Base-by-base conservation (phyloP, 139 green algal species). In the Micractinium sp. region DNA sequence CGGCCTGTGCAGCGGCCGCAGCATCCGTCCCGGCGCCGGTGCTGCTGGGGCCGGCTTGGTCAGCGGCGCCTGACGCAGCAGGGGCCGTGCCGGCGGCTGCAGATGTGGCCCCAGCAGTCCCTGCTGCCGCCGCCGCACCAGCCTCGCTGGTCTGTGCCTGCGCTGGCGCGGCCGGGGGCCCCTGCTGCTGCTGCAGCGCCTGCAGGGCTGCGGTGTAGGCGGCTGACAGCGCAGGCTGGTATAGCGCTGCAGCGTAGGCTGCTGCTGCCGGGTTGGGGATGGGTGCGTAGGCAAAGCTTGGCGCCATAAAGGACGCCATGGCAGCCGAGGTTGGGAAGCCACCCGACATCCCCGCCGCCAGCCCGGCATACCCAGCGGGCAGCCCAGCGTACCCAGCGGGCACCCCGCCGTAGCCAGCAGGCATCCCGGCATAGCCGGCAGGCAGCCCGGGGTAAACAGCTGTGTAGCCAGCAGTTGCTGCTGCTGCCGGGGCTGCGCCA, bases 131-230 rank as follows among this genome's bases (percentile, higher is more conserved):
- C 18, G 41, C 69, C 1, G 39, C 84, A 25, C 3, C 69, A 0
- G 63, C 16, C 16, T 29, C 39, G 29, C 84, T 63, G 41, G 33
- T 67, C 75, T 56, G 60, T 73, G 90, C 33, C 84, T 61, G 47
- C 66, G 81, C 53, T 41, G 69, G 56, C 80, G 47, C 38, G 5
- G 1, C 47, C 33, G 47, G 25, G 41, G 20, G 20, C 47, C 29
- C 19, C 47, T 35, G 27, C 19, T 79, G 69, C 83, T 88, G 85
- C 76, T 89, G 85, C n/a, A 92, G 60, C 74, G 80, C 89, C 60
- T 94, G 92, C 75, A 93, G 85, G 3, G 85, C 88, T 53, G 92
- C 92, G 19, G 67, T 82, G 82, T 92, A 89, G 60, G 89, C 75
- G 31, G 90, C 90, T 27, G 29, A 29, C 74, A 89, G 86, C 7